A percentile compares a stretch with the other conserved stretches of the same genome.
These are phyloP conservation scores for Pseudocercospora fuligena DNA, from an alignment of 2,329 filamentous ascomycete species.

Conservation along the genomic window DNA sequence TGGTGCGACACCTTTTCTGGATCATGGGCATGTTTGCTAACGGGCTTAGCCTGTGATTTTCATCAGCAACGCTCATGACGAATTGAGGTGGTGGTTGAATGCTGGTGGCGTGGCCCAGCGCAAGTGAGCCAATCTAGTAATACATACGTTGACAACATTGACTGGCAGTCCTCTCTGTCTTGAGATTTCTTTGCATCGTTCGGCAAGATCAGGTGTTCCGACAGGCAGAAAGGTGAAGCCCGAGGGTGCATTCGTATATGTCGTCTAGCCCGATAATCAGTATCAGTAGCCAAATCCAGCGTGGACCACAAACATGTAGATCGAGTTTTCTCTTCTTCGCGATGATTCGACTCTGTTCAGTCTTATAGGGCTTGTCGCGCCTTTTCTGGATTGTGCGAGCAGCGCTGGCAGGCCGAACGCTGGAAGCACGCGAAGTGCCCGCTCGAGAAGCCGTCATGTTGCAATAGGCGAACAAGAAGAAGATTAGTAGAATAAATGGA, in stretches of 20 bases:
- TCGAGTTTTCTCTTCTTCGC: constrained; percentile 65
- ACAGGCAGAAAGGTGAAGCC: constrained; percentile 67
- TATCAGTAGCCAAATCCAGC: constrained; percentile 12
- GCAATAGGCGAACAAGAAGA: constrained; percentile 16
- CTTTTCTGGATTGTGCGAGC: constrained; percentile 38
- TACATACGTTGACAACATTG: constrained; percentile 64
- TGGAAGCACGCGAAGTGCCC: constrained; percentile 20
- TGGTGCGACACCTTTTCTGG: constrained; percentile 58
- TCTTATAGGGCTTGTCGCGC: constrained; percentile 58
- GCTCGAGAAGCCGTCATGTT: constrained; percentile 24
- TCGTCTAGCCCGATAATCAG: constrained; percentile 52
- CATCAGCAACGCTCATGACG: constrained; percentile 17
- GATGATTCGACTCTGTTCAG: constrained; percentile 62
- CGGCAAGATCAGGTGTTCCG: constrained; percentile 64
- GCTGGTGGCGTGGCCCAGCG: background rate
- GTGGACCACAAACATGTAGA: constrained; percentile 48
- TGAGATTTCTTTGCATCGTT: constrained; percentile 64
- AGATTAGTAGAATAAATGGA: constrained; percentile 27
- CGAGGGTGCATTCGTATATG: constrained; percentile 58
- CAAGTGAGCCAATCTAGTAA: background rate
- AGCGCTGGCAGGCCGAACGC: constrained; percentile 31
- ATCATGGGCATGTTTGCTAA: constrained; percentile 28
- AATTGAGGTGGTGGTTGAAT: background rate
- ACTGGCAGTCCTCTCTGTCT: constrained; percentile 59
- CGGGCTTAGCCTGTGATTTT: constrained; percentile 29